Percentiles rank a stretch among this genome's conserved stretches.
Evolutionary conservation across 2,329 filamentous ascomycete species (phyloP).

Genomic region (Beauveria brongniartii): DNA sequence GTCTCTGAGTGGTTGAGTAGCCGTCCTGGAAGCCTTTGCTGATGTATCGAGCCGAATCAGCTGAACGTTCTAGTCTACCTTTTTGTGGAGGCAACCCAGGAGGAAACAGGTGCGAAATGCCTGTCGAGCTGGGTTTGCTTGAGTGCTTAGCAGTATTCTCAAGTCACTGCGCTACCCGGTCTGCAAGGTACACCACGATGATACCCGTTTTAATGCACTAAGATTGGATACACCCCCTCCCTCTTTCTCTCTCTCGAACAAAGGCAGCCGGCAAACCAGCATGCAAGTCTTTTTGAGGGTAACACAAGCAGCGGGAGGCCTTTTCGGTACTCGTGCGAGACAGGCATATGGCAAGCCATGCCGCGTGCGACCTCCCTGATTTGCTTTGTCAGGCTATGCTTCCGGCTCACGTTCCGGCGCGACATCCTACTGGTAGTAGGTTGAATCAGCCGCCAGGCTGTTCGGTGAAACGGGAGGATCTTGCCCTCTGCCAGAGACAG

Average conservation of each 20-base stretch:
- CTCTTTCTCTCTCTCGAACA: not conserved
- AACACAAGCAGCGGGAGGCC: not conserved
- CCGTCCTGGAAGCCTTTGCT: constrained; percentile 1
- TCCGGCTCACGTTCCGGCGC: not conserved
- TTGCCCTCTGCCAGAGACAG: not conserved
- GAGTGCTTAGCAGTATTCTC: not conserved
- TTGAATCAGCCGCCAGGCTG: not conserved
- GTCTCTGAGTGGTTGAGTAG: not conserved
- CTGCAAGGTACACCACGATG: constrained; percentile 9
- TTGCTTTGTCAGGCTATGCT: not conserved
- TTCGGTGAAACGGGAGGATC: constrained; percentile 8
- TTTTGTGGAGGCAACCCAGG: constrained; percentile 7
- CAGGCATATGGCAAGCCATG: not conserved
- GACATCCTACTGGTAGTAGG: not conserved
- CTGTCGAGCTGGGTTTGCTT: constrained; percentile 8
- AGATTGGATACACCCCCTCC: not conserved
- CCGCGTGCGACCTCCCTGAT: constrained; percentile 1
- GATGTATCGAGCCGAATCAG: constrained; percentile 8
- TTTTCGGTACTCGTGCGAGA: not conserved
- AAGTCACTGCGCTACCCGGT: constrained; percentile 2
- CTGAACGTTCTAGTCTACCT: constrained; percentile 5
- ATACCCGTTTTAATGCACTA: not conserved
- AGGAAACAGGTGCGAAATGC: not conserved
- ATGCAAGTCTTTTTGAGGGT: not conserved
- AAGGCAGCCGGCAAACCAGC: not conserved